phyloP scores from a whole-genome alignment of 164 flowering plant species.

The Magnolia kwangsiensis region DNA sequence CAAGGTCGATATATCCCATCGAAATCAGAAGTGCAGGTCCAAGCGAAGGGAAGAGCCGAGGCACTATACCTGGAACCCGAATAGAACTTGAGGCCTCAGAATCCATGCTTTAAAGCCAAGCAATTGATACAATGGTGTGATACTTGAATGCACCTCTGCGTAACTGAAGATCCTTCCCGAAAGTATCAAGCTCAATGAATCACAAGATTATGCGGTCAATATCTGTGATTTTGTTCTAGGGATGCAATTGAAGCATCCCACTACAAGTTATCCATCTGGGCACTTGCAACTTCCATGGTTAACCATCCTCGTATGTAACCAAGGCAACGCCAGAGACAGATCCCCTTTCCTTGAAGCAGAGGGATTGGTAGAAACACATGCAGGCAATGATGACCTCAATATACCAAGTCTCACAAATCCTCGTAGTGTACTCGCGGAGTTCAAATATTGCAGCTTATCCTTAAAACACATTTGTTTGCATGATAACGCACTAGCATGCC shows the following conservation, averaged over 20 bases:
- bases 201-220: background rate
- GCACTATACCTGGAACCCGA: conserved; percentile 24
- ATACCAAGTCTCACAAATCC: conserved; percentile 3
- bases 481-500: conserved; percentile 1
- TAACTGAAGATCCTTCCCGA: conserved; percentile 14
- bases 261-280: conserved; percentile 15
- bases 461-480: conserved; percentile 16
- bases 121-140: background rate
- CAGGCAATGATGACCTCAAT: conserved; percentile 5
- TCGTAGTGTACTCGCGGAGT: background rate
- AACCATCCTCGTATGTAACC: conserved; percentile 16
- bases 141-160: conserved; percentile 13
- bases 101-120: conserved; percentile 37
- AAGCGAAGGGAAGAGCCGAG: conserved; percentile 51
- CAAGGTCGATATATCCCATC: conserved; percentile 85
- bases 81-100: conserved; percentile 27
- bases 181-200: conserved; percentile 3
- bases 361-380: conserved; percentile 5
- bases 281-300: conserved; percentile 12
- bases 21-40: conserved; percentile 66
- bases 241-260: conserved; percentile 17
- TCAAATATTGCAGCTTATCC: conserved; percentile 8
- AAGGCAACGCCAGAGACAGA: conserved; percentile 10
- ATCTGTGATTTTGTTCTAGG: background rate
- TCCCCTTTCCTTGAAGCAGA: conserved; percentile 2